Conservation (phyloP, 108 stramenopile genomes). For the Licmophora abbreviata region DNA sequence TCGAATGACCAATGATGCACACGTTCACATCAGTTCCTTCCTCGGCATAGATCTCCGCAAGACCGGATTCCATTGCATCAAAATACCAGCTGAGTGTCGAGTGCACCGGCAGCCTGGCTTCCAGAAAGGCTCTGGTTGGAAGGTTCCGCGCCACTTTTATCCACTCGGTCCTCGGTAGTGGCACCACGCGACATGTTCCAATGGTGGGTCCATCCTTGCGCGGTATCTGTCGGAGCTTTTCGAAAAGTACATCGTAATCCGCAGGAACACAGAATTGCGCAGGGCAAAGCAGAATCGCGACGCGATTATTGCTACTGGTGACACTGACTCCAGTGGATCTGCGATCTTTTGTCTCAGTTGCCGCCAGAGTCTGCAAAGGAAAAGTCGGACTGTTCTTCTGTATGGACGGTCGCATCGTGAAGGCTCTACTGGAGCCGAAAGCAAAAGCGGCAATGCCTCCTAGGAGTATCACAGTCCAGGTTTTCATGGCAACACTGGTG, state of each 20-base stretch:
- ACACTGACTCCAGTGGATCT: background rate
- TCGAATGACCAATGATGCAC: conserved; percentile 60
- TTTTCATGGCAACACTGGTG: too few species aligned
- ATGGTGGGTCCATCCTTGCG: conserved; percentile 10
- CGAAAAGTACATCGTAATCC: conserved; percentile 47
- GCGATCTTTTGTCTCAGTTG: too few species aligned
- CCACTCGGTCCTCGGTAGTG: conserved; percentile 72
- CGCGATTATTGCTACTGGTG: background rate
- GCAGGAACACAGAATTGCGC: conserved; percentile 78
- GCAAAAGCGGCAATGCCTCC: too few species aligned
- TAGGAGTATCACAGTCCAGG: too few species aligned
- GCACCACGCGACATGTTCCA: conserved; percentile 41
- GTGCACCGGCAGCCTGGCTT: conserved; percentile 43
- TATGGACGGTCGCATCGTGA: too few species aligned
- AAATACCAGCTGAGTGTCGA: conserved; percentile 73
- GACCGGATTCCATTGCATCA: conserved; percentile 50
- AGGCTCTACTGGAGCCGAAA: too few species aligned
- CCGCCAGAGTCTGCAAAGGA: too few species aligned
- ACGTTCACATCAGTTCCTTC: conserved; percentile 42
- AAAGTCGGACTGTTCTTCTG: too few species aligned
- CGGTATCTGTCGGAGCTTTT: conserved; percentile 16
- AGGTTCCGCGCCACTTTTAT: conserved; percentile 65
- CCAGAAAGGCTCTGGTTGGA: conserved; percentile 52
- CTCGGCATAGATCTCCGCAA: conserved; percentile 50
- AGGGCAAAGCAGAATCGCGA: conserved; percentile 50